phyloP scores from a whole-genome alignment of 352 stramenopile species.

The Phytophthora ohioensis region DNA sequence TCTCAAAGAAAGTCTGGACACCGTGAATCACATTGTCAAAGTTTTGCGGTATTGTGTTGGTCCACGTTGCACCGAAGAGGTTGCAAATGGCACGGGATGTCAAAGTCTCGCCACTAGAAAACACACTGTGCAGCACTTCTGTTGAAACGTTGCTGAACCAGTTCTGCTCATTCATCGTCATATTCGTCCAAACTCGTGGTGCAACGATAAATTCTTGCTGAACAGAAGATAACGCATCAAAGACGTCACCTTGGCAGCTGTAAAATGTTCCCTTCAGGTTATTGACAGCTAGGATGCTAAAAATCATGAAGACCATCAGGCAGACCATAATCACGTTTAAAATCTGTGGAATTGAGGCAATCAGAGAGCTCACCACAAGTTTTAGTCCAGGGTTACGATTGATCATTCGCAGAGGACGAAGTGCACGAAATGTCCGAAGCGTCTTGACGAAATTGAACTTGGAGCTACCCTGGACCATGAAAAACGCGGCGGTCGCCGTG shows the following conservation, averaged over 20 bases:
- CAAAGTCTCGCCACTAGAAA: slow-evolving; percentile 23
- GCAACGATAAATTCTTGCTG: slow-evolving; percentile 61
- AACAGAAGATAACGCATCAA: slow-evolving; percentile 42
- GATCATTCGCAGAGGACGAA: slow-evolving; percentile 89
- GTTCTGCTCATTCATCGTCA: slow-evolving; percentile 42
- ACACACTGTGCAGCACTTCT: slow-evolving; percentile 21
- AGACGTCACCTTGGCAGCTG: slow-evolving; percentile 64
- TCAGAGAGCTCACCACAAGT: slow-evolving; percentile 81
- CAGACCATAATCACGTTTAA: slow-evolving; percentile 88
- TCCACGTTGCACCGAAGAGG: slow-evolving; percentile 49
- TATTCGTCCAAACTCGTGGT: slow-evolving; percentile 53
- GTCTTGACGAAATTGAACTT: slow-evolving; percentile 75
- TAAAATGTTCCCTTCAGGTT: slow-evolving; percentile 92
- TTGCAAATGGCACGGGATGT: slow-evolving; percentile 62
- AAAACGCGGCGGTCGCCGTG: slow-evolving; percentile 72
- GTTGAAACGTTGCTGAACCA: slow-evolving; percentile 49
- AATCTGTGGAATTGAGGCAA: slow-evolving; percentile 82
- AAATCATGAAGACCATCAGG: slow-evolving; percentile 86
- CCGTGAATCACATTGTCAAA: slow-evolving; percentile 86
- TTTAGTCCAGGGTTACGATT: slow-evolving; percentile 75
- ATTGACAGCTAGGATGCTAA: slow-evolving; percentile 91
- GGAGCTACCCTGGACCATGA: slow-evolving; percentile 75
- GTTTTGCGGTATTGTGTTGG: slow-evolving; percentile 62
- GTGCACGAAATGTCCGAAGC: slow-evolving; percentile 77
- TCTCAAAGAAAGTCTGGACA: slow-evolving; percentile 89